Conservation (phyloP, 2,329 filamentous ascomycete species). For the Pyrenophora seminiperda region DNA sequence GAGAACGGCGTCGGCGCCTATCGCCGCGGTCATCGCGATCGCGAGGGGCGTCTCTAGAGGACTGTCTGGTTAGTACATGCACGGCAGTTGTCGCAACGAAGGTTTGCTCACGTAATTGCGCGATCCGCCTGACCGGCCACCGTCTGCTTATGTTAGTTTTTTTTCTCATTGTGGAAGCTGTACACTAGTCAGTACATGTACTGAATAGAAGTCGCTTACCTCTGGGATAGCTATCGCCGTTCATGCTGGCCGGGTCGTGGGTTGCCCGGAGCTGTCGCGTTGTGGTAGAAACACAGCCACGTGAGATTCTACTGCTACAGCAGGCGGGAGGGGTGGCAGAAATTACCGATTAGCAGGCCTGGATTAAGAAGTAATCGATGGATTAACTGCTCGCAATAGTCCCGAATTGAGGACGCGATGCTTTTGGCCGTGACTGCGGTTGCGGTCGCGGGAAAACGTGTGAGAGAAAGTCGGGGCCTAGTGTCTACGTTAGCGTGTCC, state of each 20-base stretch:
- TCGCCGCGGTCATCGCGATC: slow-evolving; percentile 32
- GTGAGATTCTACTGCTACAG: slow-evolving; percentile 11
- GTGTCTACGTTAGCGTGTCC: slow-evolving; percentile 14
- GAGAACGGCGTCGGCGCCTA: slow-evolving; percentile 72
- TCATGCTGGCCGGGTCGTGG: slow-evolving; percentile 63
- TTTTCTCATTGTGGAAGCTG: slow-evolving; percentile 28
- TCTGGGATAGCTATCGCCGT: slow-evolving; percentile 83
- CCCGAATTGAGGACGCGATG: slow-evolving; percentile 25
- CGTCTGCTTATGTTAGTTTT: slow-evolving; percentile 46
- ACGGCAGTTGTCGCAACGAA: slow-evolving; percentile 14
- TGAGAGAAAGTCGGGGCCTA: slow-evolving; percentile 25
- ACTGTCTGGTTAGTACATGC: slow-evolving; percentile 36
- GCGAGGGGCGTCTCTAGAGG: slow-evolving; percentile 39
- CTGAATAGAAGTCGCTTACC: slow-evolving; percentile 58
- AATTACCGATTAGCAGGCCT: slow-evolving; percentile 25
- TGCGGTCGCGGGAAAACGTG: slow-evolving; percentile 19
- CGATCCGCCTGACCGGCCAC: slow-evolving; percentile 44
- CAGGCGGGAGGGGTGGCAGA: slow-evolving; percentile 14
- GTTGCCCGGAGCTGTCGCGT: slow-evolving; percentile 21
- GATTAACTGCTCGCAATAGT: slow-evolving; percentile 14
- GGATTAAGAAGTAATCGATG: slow-evolving; percentile 16
- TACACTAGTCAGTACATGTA: slow-evolving; percentile 46
- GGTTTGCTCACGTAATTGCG: slow-evolving; percentile 46
- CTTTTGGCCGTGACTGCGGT: slow-evolving; percentile 18
- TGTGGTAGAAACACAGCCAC: slow-evolving; percentile 15